phyloP scores from a whole-genome alignment of 228 moss, liverwort and hornwort genomes.

The Sphagnum fallax region DNA sequence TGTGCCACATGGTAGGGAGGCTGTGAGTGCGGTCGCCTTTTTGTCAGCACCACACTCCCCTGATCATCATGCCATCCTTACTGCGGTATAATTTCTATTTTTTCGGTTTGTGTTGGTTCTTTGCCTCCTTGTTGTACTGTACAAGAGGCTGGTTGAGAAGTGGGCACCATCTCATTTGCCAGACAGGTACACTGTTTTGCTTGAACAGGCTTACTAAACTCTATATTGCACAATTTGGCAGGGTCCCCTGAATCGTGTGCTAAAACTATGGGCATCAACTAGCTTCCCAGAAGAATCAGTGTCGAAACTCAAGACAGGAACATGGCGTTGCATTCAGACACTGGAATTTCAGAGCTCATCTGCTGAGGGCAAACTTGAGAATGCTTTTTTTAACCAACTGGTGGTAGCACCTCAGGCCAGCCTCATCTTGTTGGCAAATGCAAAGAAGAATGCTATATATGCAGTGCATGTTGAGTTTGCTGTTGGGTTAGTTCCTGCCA shows the following conservation, averaged over 20 bases:
- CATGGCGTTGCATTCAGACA: constrained; percentile 76
- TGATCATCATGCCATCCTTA: constrained; percentile 67
- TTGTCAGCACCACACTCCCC: constrained; percentile 68
- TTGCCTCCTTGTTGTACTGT: too few species aligned
- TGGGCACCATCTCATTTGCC: too few species aligned
- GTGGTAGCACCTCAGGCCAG: constrained; percentile 73
- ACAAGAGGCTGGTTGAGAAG: too few species aligned
- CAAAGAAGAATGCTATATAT: constrained; percentile 90
- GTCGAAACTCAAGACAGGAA: constrained; percentile 48
- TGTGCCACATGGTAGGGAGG: constrained; percentile 69
- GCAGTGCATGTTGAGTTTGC: constrained; percentile 91
- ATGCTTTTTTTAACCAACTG: constrained; percentile 85
- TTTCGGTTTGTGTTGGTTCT: too few species aligned
- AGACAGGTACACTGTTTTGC: too few species aligned
- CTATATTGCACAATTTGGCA: constrained; percentile 1
- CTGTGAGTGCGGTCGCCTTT: constrained; percentile 87
- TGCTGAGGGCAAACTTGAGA: constrained; percentile 48
- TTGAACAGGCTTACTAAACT: too few species aligned
- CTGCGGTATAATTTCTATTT: constrained; percentile 44
- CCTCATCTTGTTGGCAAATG: constrained; percentile 83
- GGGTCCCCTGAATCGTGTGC: constrained; percentile 49
- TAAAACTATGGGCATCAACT: constrained; percentile 54
- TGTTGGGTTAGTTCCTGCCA: constrained; percentile 52
- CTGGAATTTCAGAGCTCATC: constrained; percentile 89
- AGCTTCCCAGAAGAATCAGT: constrained; percentile 42